Base-by-base conservation (phyloP, 176 grass and related monocot genomes). In the Oryza australiensis region DNA sequence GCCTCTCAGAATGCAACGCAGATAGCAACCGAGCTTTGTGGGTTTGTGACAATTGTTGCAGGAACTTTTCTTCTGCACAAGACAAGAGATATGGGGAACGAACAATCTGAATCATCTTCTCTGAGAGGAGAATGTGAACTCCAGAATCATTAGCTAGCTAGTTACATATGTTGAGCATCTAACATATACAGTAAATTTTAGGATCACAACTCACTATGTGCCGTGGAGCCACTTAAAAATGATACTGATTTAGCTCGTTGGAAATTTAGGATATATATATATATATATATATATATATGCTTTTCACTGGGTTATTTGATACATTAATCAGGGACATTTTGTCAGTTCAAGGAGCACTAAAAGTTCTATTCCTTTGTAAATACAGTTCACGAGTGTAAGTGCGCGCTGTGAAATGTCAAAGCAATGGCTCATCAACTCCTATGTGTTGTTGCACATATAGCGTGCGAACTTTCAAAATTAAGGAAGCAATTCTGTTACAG, bases 61-160 rank as follows among this genome's bases (percentile, higher is more conserved):
- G 91, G 90, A 30, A 97, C 88, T 35, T 97, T 97, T 74, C 84
- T 97, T 62, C 83, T 96, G 65, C 94, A 97, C 86, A 97, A 93
- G 85, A 93, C 88, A 6, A 96, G 85, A 66, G 94, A 93, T 78
- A 88, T 93, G 86, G 88, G 79, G 4, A 91, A 87, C 63, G 51
- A 23, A 77, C 65, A 68, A 64, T 84, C 89, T 53, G 78, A 60
- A 30, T 68, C 79, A 27, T 29, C 78, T 34, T 87, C 76, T 42
- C 35, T 79, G 57, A 78, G 79, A 82, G 87, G 42, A 69, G 81
- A 77, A 41, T 80, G 70, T 79, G 79, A 79, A 64, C 60, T 83
- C 73, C 79, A 48, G 12, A 20, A 82, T 78, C 88, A 68, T 70
- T 45, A 64, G 70, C 70, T 66, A 83, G 80, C 70, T 66, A 83